A percentile compares a stretch with the other conserved stretches of the same genome.
Conservation (phyloP, 2,329 filamentous ascomycete species). For the Graphilbum sp. region DNA sequence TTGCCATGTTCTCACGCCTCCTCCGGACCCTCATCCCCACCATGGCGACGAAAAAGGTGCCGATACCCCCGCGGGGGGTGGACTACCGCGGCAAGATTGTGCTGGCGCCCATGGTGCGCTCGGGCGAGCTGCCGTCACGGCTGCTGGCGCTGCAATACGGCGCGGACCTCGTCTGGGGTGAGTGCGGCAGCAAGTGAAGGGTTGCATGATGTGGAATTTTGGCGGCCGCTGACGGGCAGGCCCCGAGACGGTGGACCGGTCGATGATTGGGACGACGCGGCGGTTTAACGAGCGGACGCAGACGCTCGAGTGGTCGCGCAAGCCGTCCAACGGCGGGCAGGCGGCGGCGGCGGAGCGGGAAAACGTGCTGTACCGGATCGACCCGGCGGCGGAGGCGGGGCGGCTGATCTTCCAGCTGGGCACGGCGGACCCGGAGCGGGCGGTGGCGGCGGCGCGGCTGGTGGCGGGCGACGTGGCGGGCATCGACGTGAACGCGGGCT, state of each 20-base stretch:
- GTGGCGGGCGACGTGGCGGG: slow-evolving; percentile 79
- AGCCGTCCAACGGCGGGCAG: slow-evolving; percentile 51
- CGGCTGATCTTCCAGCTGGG: slow-evolving; percentile 85
- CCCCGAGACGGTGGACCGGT: slow-evolving; percentile 83
- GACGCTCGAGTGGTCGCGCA: slow-evolving; percentile 72
- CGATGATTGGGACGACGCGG: slow-evolving; percentile 75
- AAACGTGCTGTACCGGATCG: slow-evolving; percentile 69
- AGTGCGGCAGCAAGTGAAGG: slow-evolving; percentile 12
- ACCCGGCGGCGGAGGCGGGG: slow-evolving; percentile 58
- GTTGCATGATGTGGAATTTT: background rate
- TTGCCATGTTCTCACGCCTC: slow-evolving; percentile 11
- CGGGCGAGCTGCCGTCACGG: slow-evolving; percentile 85
- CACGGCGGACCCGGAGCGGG: slow-evolving; percentile 65
- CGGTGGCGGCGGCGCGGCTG: slow-evolving; percentile 68
- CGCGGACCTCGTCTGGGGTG: slow-evolving; percentile 91
- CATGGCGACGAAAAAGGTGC: slow-evolving; percentile 46
- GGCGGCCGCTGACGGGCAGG: slow-evolving; percentile 27
- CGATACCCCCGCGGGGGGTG: slow-evolving; percentile 75
- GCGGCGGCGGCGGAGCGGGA: slow-evolving; percentile 35
- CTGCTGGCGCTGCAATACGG: slow-evolving; percentile 84
- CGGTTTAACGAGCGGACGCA: slow-evolving; percentile 58
- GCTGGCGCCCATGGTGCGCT: slow-evolving; percentile 93
- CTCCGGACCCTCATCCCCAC: slow-evolving; percentile 40
- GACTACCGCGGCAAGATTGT: slow-evolving; percentile 91
- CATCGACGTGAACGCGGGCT: slow-evolving; percentile 96